These are phyloP conservation scores for Pichia sp. DNA, from an alignment of 1,139 yeast species.

Conservation along the genomic window DNA sequence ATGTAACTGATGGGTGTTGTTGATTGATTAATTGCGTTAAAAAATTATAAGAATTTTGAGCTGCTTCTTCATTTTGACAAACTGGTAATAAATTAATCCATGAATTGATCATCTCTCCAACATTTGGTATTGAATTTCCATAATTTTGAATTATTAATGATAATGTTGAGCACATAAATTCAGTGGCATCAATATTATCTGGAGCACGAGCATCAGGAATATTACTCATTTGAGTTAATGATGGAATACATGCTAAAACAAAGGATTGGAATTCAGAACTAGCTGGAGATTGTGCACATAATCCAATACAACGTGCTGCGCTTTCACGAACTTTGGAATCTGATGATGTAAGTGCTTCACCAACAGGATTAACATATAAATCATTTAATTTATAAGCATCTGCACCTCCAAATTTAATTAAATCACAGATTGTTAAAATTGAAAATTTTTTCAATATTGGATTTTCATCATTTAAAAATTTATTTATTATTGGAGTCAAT, in stretches of 20 bases:
- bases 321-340: conserved; percentile 82
- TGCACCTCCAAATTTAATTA: conserved; percentile 73
- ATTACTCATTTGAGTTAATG: conserved; percentile 65
- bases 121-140: conserved; percentile 50
- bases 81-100: conserved; percentile 86
- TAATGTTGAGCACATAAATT: conserved; percentile 74
- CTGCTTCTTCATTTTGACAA: conserved; percentile 80
- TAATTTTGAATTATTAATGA: conserved; percentile 67
- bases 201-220: conserved; percentile 84
- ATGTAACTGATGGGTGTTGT: conserved; percentile 54
- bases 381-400: conserved; percentile 60
- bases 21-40: conserved; percentile 66
- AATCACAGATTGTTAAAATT: conserved; percentile 70
- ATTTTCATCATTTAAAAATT: conserved; percentile 59
- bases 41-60: conserved; percentile 78
- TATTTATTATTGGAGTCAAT: conserved; percentile 45
- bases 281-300: conserved; percentile 68
- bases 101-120: conserved; percentile 56
- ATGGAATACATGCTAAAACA: conserved; percentile 62
- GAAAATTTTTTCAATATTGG: conserved; percentile 71
- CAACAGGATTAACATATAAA: conserved; percentile 54
- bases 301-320: conserved; percentile 79
- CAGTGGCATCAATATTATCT: conserved; percentile 82
- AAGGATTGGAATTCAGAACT: conserved; percentile 59
- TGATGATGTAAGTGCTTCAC: conserved; percentile 56